These are phyloP conservation scores for Xylariaceae sp. DNA, from an alignment of 2,329 filamentous ascomycete genomes.

Conservation along the genomic window DNA sequence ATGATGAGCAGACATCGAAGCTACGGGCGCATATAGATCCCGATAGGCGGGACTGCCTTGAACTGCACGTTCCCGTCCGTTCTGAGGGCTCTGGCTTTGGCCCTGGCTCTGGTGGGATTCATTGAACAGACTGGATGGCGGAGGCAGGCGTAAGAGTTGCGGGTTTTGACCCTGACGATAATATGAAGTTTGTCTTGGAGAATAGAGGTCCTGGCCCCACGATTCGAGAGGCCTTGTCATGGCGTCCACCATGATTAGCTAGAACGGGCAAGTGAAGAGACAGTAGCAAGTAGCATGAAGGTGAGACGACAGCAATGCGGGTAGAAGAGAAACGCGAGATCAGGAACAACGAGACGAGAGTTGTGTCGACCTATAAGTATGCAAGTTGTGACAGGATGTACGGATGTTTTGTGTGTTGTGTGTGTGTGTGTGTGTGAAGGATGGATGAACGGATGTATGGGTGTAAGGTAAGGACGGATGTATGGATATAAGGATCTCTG, in stretches of 20 bases:
- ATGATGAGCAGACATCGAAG: constrained; percentile 21
- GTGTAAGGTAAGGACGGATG: not conserved
- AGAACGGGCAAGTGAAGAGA: constrained; percentile 22
- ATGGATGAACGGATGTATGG: not conserved
- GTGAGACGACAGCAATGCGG: constrained; percentile 7
- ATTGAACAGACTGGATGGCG: constrained; percentile 26
- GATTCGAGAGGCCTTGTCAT: constrained; percentile 31
- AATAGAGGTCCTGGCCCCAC: constrained; percentile 28
- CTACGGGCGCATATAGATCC: constrained; percentile 20
- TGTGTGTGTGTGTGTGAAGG: not conserved
- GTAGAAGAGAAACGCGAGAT: constrained; percentile 1
- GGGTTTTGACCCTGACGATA: constrained; percentile 26
- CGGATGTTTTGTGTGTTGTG: not conserved
- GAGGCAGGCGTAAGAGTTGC: constrained; percentile 27
- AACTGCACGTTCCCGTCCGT: constrained; percentile 21
- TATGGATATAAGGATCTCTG: not conserved
- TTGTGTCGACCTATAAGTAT: constrained; percentile 3
- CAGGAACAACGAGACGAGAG: constrained; percentile 3
- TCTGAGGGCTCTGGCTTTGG: constrained; percentile 16
- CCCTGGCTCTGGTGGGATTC: constrained; percentile 19
- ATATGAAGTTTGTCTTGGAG: constrained; percentile 26
- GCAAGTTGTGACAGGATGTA: constrained; percentile 18
- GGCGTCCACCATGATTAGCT: constrained; percentile 30
- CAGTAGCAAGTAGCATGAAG: constrained; percentile 23
- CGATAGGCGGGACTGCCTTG: constrained; percentile 20